Evolutionary conservation across 345 rosid species (phyloP).

Genomic region (Turritis glabra): DNA sequence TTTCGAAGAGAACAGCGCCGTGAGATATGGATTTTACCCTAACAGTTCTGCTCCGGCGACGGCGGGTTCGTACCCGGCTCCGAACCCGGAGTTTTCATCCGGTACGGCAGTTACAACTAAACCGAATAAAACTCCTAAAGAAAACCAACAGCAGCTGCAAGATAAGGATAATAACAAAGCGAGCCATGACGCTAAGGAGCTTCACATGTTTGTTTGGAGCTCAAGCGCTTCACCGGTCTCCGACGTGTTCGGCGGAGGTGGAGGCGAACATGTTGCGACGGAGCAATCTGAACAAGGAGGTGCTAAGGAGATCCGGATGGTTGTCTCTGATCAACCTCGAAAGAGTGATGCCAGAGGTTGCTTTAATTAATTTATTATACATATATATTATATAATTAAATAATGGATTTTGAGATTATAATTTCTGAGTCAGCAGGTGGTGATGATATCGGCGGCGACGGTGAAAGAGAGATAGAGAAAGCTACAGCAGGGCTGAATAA

Average conservation of each 20-base stretch:
- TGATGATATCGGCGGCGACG: slow-evolving; percentile 29
- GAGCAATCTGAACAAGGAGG: slow-evolving; percentile 88
- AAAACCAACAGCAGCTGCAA: slow-evolving; percentile 27
- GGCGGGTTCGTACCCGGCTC: slow-evolving; percentile 70
- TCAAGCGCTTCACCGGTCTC: slow-evolving; percentile 92
- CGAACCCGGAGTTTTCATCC: slow-evolving; percentile 77
- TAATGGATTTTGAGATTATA: too few relatives aligned
- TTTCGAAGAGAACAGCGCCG: slow-evolving; percentile 70
- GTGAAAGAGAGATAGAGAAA: slow-evolving; percentile 52
- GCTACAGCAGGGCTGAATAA: slow-evolving; percentile 53
- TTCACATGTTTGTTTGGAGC: slow-evolving; percentile 99
- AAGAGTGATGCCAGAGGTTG: slow-evolving; percentile 69
- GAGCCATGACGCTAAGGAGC: slow-evolving; percentile 81
- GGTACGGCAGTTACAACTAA: slow-evolving; percentile 35
- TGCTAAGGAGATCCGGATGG: slow-evolving; percentile 89
- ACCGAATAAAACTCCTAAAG: slow-evolving; percentile 35
- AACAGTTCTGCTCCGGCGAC: slow-evolving; percentile 46
- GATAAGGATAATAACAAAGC: slow-evolving; percentile 38
- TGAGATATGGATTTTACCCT: slow-evolving; percentile 68
- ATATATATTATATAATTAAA: too few relatives aligned
- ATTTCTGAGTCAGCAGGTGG: too few relatives aligned
- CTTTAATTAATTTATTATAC: background rate
- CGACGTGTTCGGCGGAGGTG: slow-evolving; percentile 63
- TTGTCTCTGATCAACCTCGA: slow-evolving; percentile 69
- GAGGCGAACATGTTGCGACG: slow-evolving; percentile 55